Percentiles rank a stretch among this genome's conserved stretches.
Conservation (phyloP, 257 asterid species). For the Pogostemon cablin region DNA sequence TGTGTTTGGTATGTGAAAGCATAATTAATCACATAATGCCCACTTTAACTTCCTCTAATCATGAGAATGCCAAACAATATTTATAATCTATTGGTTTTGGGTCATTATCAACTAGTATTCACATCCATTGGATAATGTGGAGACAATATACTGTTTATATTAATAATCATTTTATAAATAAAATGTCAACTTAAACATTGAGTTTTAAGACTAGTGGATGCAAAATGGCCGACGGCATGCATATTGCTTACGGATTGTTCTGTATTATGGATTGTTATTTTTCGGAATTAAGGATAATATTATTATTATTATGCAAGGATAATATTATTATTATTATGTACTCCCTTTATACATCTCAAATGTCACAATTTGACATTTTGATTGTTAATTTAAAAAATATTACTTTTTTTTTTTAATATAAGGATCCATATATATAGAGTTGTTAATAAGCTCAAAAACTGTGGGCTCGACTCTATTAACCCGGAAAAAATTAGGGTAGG, state of each 20-base stretch:
- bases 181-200: slow-evolving; percentile 23
- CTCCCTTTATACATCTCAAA: too few relatives aligned
- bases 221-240: not conserved
- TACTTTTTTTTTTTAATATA: too few relatives aligned
- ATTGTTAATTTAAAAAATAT: too few relatives aligned
- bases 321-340: too few relatives aligned
- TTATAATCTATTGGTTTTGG: slow-evolving; percentile 11
- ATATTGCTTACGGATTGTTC: not conserved
- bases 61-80: slow-evolving; percentile 18
- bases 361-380: too few relatives aligned
- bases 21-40: not conserved
- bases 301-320: too few relatives aligned
- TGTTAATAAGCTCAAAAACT: too few relatives aligned
- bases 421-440: too few relatives aligned
- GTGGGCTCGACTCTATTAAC: too few relatives aligned
- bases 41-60: slow-evolving; percentile 14
- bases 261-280: too few relatives aligned
- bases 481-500: too few relatives aligned
- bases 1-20: not conserved
- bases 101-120: slow-evolving; percentile 8
- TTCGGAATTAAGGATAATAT: too few relatives aligned
- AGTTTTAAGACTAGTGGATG: slow-evolving; percentile 26
- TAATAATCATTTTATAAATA: slow-evolving; percentile 1
- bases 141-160: not conserved
- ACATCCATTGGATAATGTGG: slow-evolving; percentile 22